Percentiles rank a stretch among this genome's conserved stretches.
phyloP scores from a whole-genome alignment of 2,329 filamentous ascomycete species.

The Penicillium sp. region DNA sequence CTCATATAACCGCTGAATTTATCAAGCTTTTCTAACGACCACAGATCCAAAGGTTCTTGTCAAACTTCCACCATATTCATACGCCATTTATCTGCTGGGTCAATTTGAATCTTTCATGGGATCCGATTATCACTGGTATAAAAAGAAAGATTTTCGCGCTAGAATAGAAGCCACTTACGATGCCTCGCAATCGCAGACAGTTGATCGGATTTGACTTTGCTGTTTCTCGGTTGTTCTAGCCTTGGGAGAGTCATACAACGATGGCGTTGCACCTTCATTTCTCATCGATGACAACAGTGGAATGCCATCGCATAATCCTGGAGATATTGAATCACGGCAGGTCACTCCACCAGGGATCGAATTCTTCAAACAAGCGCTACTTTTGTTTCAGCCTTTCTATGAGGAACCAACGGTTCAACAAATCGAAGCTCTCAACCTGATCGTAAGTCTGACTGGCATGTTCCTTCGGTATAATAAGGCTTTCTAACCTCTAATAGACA shows the following conservation, averaged over 20 bases:
- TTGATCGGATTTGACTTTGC: constrained; percentile 17
- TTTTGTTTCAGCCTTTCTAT: constrained; percentile 17
- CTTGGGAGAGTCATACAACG: constrained; percentile 21
- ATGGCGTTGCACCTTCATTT: constrained; percentile 1
- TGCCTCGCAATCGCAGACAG: neutral
- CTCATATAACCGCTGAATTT: neutral
- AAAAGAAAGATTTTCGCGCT: neutral
- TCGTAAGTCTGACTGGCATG: constrained; percentile 9
- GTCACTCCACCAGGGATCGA: constrained; percentile 14
- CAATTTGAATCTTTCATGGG: neutral
- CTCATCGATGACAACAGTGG: constrained; percentile 6
- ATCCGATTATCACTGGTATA: neutral
- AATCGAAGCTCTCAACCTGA: constrained; percentile 24
- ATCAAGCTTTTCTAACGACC: constrained; percentile 15
- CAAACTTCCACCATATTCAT: constrained; percentile 20
- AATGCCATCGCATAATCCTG: neutral
- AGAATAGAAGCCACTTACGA: neutral
- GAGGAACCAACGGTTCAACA: constrained; percentile 23
- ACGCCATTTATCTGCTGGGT: neutral
- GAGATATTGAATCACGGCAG: neutral
- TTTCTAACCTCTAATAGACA: constrained; percentile 7
- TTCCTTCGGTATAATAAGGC: neutral
- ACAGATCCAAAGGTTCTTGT: constrained; percentile 26
- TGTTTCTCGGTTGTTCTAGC: constrained; percentile 22
- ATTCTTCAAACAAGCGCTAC: constrained; percentile 18